Evolutionary conservation across 1,284 basidiomycete genomes (phyloP), one percentile per base, ranked within the genome.

Genomic region (Rhodotorula sp.): DNA sequence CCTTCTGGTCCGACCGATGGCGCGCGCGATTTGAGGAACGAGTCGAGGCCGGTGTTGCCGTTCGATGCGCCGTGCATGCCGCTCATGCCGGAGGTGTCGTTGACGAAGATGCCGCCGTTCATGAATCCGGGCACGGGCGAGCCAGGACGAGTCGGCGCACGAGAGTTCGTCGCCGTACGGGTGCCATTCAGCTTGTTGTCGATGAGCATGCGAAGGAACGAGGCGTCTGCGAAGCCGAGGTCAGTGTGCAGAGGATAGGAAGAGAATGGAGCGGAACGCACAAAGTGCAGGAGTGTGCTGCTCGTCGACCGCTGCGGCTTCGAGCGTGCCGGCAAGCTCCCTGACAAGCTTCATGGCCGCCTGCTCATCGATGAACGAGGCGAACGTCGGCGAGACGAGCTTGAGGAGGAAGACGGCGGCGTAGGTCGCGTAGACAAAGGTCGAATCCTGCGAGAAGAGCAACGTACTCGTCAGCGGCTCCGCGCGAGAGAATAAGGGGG

Each of bases 171-270:
- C 0, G 68, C 70, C 0, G 70, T 72, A 9, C 70, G 65, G 24
- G 62, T 28, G 4, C 70, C 70, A 30, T 69, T 63, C 6, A 69
- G 56, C 62, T 77, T 77, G 65, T 73, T 75, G 46, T 74, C 71
- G 44, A 83, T 78, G 59, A 83, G 86, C 18, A 90, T 90, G 10
- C 89, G 87, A 31, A 95, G 84, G 83, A 95, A 94, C 22, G 86
- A 84, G 76, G 89, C 88, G 82, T 96, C 95, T 64, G 95, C 83
- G 89, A 87, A 91, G 91, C 2, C 2, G 40, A 18, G 11, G 28
- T 20, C 18, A 18, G 24, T 5, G 34, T 8, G 55, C 5, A 8
- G 20, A n/a, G n/a, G n/a, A 30, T 1, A 8, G 18, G 16, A 37
- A 8, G 0, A 1, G 6, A 22, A 18, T 34, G 34, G 5, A 30